Base-by-base conservation (phyloP, 148 eudicot species). In the Fagopyrum tataricum region DNA sequence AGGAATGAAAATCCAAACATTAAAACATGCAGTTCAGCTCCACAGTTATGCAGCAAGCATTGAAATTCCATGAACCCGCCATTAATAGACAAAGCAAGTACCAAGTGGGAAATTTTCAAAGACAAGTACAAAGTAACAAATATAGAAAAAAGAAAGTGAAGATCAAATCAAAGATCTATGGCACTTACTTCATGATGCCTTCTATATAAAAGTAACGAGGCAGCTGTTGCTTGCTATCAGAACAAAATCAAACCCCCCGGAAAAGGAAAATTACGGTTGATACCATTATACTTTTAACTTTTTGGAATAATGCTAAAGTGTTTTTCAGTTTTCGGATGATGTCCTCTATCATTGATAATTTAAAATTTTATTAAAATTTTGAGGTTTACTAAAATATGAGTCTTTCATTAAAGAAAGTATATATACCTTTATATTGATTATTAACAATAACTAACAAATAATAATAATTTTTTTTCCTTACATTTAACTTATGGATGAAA, bases 151-250 rank as follows among this genome's bases (percentile, higher is more conserved):
- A 39, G 42, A 61, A 14, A 64, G 23, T 23, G 17, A 7, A 59
- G 39, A 37, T 0, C 18, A 64, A 64, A 31, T 37, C 13, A 6
- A 24, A 39, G 43, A 21, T 64, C 39, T 4, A 43, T 23, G 11
- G 15, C 43, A 64, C 69, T 64, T 64, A 64, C 69, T 64, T 64
- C 69, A 64, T 64, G 13, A 46, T 46, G 13, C 8, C 49, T 46
- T 13, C 13, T 8, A 46, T 46, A 13, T 13, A 46, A 46, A 46
- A 64, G 15, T 18, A 39, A 39, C 43, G 18, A 64, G 14, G 20
- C 0, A 64, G 44, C 2, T 64, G 43, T 6, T 24, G 40, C 67
- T 11, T 26, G 41, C 37, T 10, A 61, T 61, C 4, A 56, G 64
- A 23, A 23, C 10, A 23, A 21, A 20, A 56, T 6, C 41, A 24